A percentile compares a stretch with the other conserved stretches of the same genome.
phyloP scores from a whole-genome alignment of 1,284 basidiomycete species.

The Trichosporon asahii region DNA sequence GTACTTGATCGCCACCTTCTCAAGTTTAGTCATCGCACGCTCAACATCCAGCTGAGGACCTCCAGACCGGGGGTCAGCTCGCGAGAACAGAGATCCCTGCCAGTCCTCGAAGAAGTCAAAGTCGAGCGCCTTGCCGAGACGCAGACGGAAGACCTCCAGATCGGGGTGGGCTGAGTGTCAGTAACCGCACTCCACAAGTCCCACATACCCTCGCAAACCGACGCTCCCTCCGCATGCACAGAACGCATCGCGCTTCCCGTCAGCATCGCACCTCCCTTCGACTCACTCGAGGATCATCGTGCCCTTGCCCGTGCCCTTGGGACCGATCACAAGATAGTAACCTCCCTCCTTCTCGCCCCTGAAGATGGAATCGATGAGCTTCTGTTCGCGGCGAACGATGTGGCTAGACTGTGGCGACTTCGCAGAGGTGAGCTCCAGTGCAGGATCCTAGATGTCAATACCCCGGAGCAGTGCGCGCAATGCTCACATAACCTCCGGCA shows the following conservation, averaged over 20 bases:
- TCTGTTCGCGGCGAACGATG: conserved; percentile 67
- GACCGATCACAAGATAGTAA: conserved; percentile 71
- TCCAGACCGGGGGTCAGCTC: conserved; percentile 77
- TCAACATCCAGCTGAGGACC: conserved; percentile 79
- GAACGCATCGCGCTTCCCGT: conserved; percentile 60
- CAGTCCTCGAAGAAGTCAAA: conserved; percentile 64
- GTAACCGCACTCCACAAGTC: background rate
- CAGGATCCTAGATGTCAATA: conserved; percentile 64
- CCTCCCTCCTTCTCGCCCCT: conserved; percentile 66
- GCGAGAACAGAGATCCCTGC: conserved; percentile 64
- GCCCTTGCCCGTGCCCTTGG: conserved; percentile 70
- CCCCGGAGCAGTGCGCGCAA: background rate
- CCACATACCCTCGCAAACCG: conserved; percentile 48
- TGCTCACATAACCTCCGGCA: conserved; percentile 42
- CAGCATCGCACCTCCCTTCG: background rate
- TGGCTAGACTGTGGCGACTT: conserved; percentile 58
- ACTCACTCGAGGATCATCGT: conserved; percentile 70
- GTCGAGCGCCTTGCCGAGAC: conserved; percentile 67
- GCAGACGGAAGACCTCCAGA: conserved; percentile 69
- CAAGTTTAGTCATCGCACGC: conserved; percentile 77
- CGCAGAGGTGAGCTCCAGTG: conserved; percentile 62
- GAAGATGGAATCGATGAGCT: conserved; percentile 71
- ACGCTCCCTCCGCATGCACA: conserved; percentile 64
- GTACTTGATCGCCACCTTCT: conserved; percentile 73
- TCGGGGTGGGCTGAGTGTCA: conserved; percentile 61